Conservation (phyloP, 2,329 filamentous ascomycete genomes). For the Fusarium sp. region DNA sequence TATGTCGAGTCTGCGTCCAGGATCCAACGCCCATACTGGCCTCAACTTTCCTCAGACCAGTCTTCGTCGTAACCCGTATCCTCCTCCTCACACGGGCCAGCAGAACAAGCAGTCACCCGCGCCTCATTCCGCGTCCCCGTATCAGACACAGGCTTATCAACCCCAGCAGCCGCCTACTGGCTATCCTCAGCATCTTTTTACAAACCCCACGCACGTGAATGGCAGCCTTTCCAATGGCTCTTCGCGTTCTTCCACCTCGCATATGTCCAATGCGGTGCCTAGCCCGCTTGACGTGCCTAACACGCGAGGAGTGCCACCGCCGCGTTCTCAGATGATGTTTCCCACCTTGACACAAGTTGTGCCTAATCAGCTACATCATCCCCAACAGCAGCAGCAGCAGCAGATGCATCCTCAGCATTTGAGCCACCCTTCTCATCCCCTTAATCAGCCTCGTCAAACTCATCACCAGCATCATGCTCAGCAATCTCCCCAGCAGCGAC, state of each 20-base stretch:
- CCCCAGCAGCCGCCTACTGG: conserved; percentile 62
- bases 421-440: conserved; percentile 44
- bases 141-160: conserved; percentile 64
- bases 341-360: conserved; percentile 55
- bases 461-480: conserved; percentile 46
- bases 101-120: conserved; percentile 67
- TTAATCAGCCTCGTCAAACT: conserved; percentile 43
- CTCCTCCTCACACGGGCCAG: conserved; percentile 61
- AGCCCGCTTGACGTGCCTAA: conserved; percentile 59
- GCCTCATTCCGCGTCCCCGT: conserved; percentile 65
- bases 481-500: conserved; percentile 49
- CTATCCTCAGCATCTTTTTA: conserved; percentile 66
- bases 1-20: conserved; percentile 63
- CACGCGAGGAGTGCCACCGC: conserved; percentile 56
- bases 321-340: conserved; percentile 58
- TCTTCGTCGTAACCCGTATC: conserved; percentile 60
- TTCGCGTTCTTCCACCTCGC: conserved; percentile 57
- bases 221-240: conserved; percentile 61
- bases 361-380: conserved; percentile 58
- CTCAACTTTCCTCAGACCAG: conserved; percentile 64
- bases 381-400: conserved; percentile 51
- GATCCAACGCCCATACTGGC: conserved; percentile 64
- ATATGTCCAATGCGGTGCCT: conserved; percentile 61
- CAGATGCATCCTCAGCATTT: conserved; percentile 50
- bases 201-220: conserved; percentile 59